Evolutionary conservation across 139 green algal species (phyloP).

Genomic region (Haematococcus sp.): DNA sequence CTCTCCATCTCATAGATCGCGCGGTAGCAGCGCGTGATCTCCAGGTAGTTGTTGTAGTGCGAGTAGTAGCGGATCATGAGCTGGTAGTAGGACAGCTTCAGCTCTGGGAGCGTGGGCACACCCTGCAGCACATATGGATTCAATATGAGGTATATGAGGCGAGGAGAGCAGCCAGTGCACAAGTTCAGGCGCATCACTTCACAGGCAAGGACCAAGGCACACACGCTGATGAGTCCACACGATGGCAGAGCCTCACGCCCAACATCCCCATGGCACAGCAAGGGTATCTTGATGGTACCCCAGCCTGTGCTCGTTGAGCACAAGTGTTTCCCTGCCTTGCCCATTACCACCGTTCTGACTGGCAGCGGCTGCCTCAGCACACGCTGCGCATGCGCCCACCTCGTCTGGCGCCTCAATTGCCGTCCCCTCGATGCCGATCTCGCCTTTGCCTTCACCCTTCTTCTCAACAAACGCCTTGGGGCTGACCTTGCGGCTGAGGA

Average conservation of each 20-base stretch:
- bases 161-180: too few relatives aligned
- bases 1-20: slow-evolving; percentile 60
- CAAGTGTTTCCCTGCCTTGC: too few relatives aligned
- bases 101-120: slow-evolving; percentile 79
- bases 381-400: slow-evolving; percentile 28
- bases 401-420: slow-evolving; percentile 84
- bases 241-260: too few relatives aligned
- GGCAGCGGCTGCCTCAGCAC: not conserved
- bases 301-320: too few relatives aligned
- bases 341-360: not conserved
- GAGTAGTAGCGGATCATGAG: slow-evolving; percentile 88
- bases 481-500: slow-evolving; percentile 92
- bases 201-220: too few relatives aligned
- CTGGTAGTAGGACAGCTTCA: slow-evolving; percentile 95
- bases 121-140: slow-evolving; percentile 61
- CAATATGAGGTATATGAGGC: too few relatives aligned
- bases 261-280: too few relatives aligned
- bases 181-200: too few relatives aligned
- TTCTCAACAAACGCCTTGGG: slow-evolving; percentile 76
- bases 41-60: slow-evolving; percentile 88
- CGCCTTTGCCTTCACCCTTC: slow-evolving; percentile 70
- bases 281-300: too few relatives aligned
- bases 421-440: slow-evolving; percentile 90
- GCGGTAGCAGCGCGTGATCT: slow-evolving; percentile 64
- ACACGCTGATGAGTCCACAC: too few relatives aligned